These are phyloP conservation scores for Arthonia radiata DNA, from an alignment of 495 filamentous ascomycete genomes.

Conservation along the genomic window DNA sequence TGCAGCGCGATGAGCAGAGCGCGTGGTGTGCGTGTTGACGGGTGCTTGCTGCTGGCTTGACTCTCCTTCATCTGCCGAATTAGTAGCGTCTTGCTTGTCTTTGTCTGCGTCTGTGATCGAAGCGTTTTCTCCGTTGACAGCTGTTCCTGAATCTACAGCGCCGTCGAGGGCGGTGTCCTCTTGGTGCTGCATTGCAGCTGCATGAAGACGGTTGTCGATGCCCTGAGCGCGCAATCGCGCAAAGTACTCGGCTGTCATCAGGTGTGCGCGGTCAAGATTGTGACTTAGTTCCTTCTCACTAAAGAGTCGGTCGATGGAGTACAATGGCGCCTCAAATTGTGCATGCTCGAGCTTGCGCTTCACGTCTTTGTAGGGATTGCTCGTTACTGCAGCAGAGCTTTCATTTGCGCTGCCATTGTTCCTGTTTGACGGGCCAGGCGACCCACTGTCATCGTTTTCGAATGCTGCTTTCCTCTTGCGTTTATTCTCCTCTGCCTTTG, in stretches of 20 bases:
- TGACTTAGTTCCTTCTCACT: constrained; percentile 76
- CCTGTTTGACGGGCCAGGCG: constrained; percentile 23
- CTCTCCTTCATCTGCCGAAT: constrained; percentile 17
- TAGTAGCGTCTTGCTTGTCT: constrained; percentile 18
- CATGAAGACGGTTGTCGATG: constrained; percentile 13
- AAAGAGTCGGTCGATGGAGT: constrained; percentile 74
- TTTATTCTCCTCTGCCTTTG: constrained; percentile 34
- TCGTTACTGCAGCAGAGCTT: too few species aligned
- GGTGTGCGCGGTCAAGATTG: constrained; percentile 43
- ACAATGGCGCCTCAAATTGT: constrained; percentile 21
- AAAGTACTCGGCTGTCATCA: too few species aligned
- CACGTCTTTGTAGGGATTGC: constrained; percentile 27
- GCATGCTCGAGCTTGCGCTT: constrained; percentile 25
- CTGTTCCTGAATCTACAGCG: constrained; percentile 21
- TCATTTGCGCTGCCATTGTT: constrained; percentile 19
- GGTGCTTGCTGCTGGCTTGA: constrained; percentile 43
- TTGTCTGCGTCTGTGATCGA: constrained; percentile 26
- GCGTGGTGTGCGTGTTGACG: constrained; percentile 46
- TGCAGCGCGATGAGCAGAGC: constrained; percentile 36
- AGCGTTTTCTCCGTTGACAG: constrained; percentile 20
- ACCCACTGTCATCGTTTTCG: constrained; percentile 39
- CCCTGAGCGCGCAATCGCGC: constrained; percentile 29
- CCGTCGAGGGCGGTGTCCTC: constrained; percentile 17
- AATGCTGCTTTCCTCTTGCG: constrained; percentile 52
- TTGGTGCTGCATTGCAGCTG: constrained; percentile 18